phyloP scores from a whole-genome alignment of 768 basidiomycete species.

The Pisolithus albus region DNA sequence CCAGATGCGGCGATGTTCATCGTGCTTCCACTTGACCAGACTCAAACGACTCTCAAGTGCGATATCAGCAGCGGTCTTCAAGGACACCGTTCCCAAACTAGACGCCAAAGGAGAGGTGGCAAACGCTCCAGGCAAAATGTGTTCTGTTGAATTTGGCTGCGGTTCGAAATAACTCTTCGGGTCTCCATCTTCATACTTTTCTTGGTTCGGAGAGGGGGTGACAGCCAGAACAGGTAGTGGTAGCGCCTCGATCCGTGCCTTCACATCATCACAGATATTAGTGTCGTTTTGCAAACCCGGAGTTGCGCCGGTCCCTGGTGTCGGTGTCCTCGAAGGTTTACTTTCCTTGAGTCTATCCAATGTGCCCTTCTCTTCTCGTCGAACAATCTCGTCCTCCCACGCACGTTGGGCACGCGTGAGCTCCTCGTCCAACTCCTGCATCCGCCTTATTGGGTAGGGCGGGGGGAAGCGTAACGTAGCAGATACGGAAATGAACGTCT shows the following conservation, averaged over 20 bases:
- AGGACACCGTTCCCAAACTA: slow-evolving; percentile 31
- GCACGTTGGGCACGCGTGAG: slow-evolving; percentile 61
- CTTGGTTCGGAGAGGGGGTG: slow-evolving; percentile 34
- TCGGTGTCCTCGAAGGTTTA: slow-evolving; percentile 22
- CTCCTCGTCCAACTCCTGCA: slow-evolving; percentile 83
- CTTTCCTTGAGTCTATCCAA: slow-evolving; percentile 14
- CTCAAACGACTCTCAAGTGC: slow-evolving; percentile 64
- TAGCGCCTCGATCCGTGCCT: slow-evolving; percentile 59
- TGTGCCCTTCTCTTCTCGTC: slow-evolving; percentile 59
- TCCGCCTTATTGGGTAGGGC: slow-evolving; percentile 78
- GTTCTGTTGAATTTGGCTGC: slow-evolving; percentile 23
- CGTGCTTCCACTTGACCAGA: slow-evolving; percentile 70
- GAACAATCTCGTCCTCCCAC: slow-evolving; percentile 84
- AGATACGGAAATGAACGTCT: slow-evolving; percentile 89
- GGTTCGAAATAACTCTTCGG: slow-evolving; percentile 40
- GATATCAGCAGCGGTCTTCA: slow-evolving; percentile 67
- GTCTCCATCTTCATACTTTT: slow-evolving; percentile 23
- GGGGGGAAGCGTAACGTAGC: slow-evolving; percentile 89
- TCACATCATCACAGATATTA: slow-evolving; percentile 44
- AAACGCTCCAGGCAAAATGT: slow-evolving; percentile 23
- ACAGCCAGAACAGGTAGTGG: slow-evolving; percentile 29
- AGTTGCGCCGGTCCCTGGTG: slow-evolving; percentile 18
- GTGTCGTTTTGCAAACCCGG: neutral
- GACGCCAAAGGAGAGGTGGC: slow-evolving; percentile 27
- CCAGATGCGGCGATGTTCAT: slow-evolving; percentile 87